Evolutionary conservation across 139 green algal species (phyloP), one percentile per base, ranked within the genome.

Genomic region (Chlorella sp.): DNA sequence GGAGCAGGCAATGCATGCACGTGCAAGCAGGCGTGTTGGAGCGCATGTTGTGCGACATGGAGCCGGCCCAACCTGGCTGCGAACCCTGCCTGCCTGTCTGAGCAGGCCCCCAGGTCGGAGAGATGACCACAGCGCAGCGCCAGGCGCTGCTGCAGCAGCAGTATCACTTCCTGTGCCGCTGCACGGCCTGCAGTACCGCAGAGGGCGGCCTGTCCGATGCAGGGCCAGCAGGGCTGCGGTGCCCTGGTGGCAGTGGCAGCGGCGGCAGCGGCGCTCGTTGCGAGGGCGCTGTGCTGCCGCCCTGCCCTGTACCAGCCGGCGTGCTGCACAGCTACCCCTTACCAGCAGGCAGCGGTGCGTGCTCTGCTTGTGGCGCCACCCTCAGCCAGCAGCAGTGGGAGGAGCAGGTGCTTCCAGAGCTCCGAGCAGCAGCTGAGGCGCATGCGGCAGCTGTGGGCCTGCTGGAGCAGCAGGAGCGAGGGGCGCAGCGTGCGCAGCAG

Each of bases 131-230:
- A 5, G 26, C 70, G 28, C 74, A 91, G 51, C 75, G 88, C 2
- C 83, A 41, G 15, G 28, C 9, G 1, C 30, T 82, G 74, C 82
- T 88, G 55, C 17, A 12, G 28, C 32, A 75, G 60, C 86, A 91
- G 67, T 91, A 91, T 74, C 55, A 87, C 36, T 91, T 91, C 36
- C 3, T 12, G 17, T 91, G 88, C 74, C 34, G 28, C 34, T 91
- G 85, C 47, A 51, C 21, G 26, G 88, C 76, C 28, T 91, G 85
- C 63, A 9, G 28, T 30, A 21, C 16, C 9, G 16, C n/a, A 0
- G 32, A 7, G 2, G 39, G 56, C 39, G 15, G 41, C 18, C 32
- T 63, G 28, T 39, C 56, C 18, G 84, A 88, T 1, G 15, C 32
- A 4, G 76, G 44, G 4, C 41, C 47, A 1, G 84, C 73, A 18